A percentile compares a stretch with the other conserved stretches of the same genome.
These are phyloP conservation scores for Volvox africanus DNA, from an alignment of 139 green algal genomes.

Conservation along the genomic window DNA sequence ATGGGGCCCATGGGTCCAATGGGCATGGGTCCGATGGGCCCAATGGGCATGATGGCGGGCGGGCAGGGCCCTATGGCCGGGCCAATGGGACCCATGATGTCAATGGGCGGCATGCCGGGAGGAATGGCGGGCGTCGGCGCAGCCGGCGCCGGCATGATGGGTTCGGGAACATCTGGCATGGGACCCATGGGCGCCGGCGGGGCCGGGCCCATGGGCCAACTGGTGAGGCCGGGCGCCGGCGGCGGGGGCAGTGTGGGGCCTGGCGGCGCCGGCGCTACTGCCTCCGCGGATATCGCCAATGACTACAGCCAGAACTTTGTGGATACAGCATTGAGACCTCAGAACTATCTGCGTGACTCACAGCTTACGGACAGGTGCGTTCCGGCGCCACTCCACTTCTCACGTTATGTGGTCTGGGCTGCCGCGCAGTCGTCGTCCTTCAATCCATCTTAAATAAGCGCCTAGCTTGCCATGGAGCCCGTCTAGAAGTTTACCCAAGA, in stretches of 20 bases:
- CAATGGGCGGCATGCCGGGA: conserved; percentile 24
- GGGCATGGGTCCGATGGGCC: not conserved
- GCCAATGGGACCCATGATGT: not conserved
- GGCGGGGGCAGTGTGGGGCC: not conserved
- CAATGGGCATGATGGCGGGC: conserved; percentile 18
- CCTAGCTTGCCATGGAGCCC: too few relatives aligned
- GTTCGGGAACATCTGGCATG: not conserved
- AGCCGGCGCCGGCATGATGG: conserved; percentile 2
- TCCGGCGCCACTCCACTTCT: not conserved
- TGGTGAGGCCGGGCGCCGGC: not conserved
- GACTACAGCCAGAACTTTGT: conserved; percentile 93
- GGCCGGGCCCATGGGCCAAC: not conserved
- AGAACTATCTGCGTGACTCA: conserved; percentile 87
- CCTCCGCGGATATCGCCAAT: conserved; percentile 55
- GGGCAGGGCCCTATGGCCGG: not conserved
- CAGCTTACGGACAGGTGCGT: conserved; percentile 67
- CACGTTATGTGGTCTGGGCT: too few relatives aligned
- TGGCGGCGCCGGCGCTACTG: not conserved
- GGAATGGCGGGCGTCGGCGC: not conserved
- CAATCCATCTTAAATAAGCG: too few relatives aligned
- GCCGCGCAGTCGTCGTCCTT: too few relatives aligned
- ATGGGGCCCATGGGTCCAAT: conserved; percentile 22
- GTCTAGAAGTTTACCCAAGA: too few relatives aligned
- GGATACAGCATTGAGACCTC: conserved; percentile 82
- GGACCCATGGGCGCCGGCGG: conserved; percentile 9